A percentile compares a stretch with the other conserved stretches of the same genome.
phyloP scores from a whole-genome alignment of 805 yeast genomes.

The Saccharomycopsis fodiens region DNA sequence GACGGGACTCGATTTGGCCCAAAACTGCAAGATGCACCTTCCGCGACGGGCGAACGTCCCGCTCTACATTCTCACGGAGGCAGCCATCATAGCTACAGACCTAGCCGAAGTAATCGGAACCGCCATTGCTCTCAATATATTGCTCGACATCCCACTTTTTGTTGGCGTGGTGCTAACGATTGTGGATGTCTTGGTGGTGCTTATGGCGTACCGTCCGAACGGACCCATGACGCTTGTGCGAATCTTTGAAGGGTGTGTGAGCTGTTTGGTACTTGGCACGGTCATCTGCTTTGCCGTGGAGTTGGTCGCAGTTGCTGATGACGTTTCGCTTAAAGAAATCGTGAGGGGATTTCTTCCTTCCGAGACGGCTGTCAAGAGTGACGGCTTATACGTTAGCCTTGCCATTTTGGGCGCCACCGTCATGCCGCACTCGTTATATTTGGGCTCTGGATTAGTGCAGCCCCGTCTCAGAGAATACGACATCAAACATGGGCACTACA shows the following conservation, averaged over 20 bases:
- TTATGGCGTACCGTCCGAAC: constrained; percentile 80
- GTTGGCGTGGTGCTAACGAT: constrained; percentile 82
- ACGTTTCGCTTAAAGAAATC: constrained; percentile 48
- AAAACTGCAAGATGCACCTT: constrained; percentile 71
- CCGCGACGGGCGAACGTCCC: constrained; percentile 49
- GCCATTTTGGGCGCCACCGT: constrained; percentile 92
- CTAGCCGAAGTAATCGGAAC: constrained; percentile 98
- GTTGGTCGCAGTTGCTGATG: constrained; percentile 56
- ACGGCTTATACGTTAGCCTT: constrained; percentile 69
- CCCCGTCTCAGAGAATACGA: constrained; percentile 77
- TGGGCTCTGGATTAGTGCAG: constrained; percentile 84
- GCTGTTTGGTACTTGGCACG: constrained; percentile 69
- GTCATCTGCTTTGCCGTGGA: constrained; percentile 81
- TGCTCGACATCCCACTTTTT: constrained; percentile 71
- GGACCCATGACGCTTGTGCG: constrained; percentile 76
- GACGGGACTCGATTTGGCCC: constrained; percentile 88
- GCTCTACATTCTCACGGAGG: constrained; percentile 64
- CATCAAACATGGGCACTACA: constrained; percentile 39
- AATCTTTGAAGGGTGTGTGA: constrained; percentile 74
- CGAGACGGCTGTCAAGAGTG: constrained; percentile 40
- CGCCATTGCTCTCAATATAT: constrained; percentile 82
- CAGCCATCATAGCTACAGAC: constrained; percentile 92
- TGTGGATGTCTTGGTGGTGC: constrained; percentile 75
- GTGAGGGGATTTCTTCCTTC: constrained; percentile 62
- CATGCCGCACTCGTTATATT: constrained; percentile 84